Conservation (phyloP, 2,329 filamentous ascomycete species). For the Alternaria infectoria region DNA sequence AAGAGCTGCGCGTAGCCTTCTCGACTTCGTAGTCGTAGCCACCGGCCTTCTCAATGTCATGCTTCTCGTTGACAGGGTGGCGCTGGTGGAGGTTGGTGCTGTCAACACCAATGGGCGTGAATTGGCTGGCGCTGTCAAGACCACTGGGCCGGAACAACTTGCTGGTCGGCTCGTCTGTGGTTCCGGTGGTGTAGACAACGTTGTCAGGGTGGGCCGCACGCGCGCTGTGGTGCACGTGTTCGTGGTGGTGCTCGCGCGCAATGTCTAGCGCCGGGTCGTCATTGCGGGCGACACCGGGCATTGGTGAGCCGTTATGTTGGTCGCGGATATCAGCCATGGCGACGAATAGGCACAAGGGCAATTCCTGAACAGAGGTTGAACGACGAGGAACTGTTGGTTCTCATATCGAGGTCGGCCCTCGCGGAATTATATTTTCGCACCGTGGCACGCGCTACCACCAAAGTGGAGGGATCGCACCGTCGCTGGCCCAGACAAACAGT, state of each 20-base stretch:
- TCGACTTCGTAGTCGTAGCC: slow-evolving; percentile 48
- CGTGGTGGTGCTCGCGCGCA: slow-evolving; percentile 47
- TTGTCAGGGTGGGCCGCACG: slow-evolving; percentile 39
- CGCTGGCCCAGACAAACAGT: slow-evolving; percentile 36
- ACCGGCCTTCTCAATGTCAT: slow-evolving; percentile 44
- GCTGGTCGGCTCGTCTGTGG: slow-evolving; percentile 41
- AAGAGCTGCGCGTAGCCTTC: slow-evolving; percentile 47
- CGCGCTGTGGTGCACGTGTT: slow-evolving; percentile 47
- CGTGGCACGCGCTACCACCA: slow-evolving; percentile 34
- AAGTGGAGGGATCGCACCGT: slow-evolving; percentile 34
- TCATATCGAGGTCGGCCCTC: slow-evolving; percentile 16
- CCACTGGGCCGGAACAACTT: slow-evolving; percentile 45
- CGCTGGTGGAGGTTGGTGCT: slow-evolving; percentile 47
- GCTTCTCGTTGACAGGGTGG: slow-evolving; percentile 29
- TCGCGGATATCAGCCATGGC: slow-evolving; percentile 42
- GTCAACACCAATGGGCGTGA: slow-evolving; percentile 45
- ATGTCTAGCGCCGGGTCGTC: slow-evolving; percentile 48
- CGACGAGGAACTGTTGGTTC: slow-evolving; percentile 35
- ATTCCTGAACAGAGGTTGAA: slow-evolving; percentile 33
- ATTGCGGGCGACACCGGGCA: slow-evolving; percentile 42
- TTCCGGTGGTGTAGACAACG: slow-evolving; percentile 45
- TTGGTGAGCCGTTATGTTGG: slow-evolving; percentile 44
- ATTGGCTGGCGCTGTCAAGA: slow-evolving; percentile 40
- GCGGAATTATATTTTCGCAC: slow-evolving; percentile 43
- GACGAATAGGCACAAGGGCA: slow-evolving; percentile 33